Conservation (phyloP, 164 flowering plant genomes). For the Liquidambar formosana region DNA sequence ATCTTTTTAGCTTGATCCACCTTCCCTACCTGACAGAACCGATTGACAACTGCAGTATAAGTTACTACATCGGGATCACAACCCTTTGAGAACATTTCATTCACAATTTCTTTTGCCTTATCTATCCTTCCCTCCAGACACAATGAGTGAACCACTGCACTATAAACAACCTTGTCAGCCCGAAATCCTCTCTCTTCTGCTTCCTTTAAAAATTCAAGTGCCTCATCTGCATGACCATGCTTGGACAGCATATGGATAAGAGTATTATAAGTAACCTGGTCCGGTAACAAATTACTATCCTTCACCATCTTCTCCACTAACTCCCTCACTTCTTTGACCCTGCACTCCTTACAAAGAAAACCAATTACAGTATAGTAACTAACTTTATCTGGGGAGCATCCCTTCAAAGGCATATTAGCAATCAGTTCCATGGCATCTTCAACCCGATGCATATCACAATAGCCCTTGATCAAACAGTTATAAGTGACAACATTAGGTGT, state of each 20-base stretch:
- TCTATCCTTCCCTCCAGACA: conserved; percentile 66
- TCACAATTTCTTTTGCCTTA: conserved; percentile 72
- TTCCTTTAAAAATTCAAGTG: conserved; percentile 64
- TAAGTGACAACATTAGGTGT: conserved; percentile 73
- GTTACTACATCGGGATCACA: conserved; percentile 92
- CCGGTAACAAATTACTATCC: conserved; percentile 55
- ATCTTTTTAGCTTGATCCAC: conserved; percentile 79
- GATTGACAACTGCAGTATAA: conserved; percentile 74
- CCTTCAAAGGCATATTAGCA: conserved; percentile 62
- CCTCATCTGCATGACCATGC: conserved; percentile 77
- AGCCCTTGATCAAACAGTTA: conserved; percentile 88
- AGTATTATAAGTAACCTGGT: conserved; percentile 74
- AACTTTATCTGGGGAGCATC: conserved; percentile 84
- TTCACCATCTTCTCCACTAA: conserved; percentile 67
- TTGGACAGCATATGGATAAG: conserved; percentile 77
- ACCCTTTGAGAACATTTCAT: conserved; percentile 67
- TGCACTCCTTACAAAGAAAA: conserved; percentile 69
- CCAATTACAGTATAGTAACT: conserved; percentile 81
- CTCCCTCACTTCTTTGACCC: conserved; percentile 66
- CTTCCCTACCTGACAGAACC: conserved; percentile 67
- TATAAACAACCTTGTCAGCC: conserved; percentile 78
- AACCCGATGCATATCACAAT: conserved; percentile 56
- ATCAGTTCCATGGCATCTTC: conserved; percentile 72
- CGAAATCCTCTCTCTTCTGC: conserved; percentile 70
- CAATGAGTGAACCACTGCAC: conserved; percentile 69